Evolutionary conservation across 148 eudicot species (phyloP), one percentile per base, ranked within the genome.

Genomic region (Bassia scoparia): DNA sequence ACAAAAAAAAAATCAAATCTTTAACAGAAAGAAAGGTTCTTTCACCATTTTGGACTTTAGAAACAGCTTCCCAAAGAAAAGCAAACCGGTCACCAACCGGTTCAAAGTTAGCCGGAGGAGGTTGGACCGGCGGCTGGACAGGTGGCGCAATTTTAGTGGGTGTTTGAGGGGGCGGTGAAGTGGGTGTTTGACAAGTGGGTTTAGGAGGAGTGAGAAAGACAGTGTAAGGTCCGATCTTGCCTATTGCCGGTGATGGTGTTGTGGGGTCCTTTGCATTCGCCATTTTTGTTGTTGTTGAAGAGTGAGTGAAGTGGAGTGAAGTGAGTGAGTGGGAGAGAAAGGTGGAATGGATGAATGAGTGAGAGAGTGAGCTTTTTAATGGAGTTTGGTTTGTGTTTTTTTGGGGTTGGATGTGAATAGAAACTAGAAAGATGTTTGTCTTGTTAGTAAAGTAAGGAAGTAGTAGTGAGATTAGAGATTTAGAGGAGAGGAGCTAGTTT

Each of bases 201-300:
- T 73, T 77, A 18, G 87, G 90, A 49, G 97, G 98, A 12, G 98
- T 91, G n/a, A 91, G 78, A 43, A 94, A 94, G 70, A 94, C 96
- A 0, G 98, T 94, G 88, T 94, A 94, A 0, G 97, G 97, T 0
- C 98, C 98, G 90, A 91, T 91, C 90, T 94, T 91, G 5, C 98
- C 93, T 70, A 94, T 89, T 33, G 81, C 69, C 3, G 98, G 98
- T 4, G 96, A 85, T 16, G 93, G 94, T 0, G 92, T 75, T 26
- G 90, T 64, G 75, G 81, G 88, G 77, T 87, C 83, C 44, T 63
- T 75, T 0, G 67, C 27, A 34, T 68, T 60, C 44, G 84, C 49
- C 81, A 79, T 79, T 67, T 55, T 18, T 5, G 43, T n/a, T n/a
- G 70, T 1, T 59, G 26, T 9, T 8, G 26, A 18, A 20, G 30